Conservation (phyloP, 495 filamentous ascomycete genomes). For the Zalerion maritima region DNA sequence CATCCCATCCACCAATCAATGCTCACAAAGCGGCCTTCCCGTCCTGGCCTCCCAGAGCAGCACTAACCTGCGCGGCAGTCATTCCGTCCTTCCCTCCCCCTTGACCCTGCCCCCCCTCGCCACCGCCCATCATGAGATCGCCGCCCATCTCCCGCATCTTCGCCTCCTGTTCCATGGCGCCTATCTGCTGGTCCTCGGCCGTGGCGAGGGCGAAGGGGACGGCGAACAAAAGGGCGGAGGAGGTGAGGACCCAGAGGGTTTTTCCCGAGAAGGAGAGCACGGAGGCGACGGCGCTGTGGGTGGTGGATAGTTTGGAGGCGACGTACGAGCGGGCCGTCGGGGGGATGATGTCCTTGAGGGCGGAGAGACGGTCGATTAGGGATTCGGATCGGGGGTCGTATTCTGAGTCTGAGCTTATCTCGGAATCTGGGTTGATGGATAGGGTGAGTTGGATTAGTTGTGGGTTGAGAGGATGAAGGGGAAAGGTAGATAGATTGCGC, state of each 20-base stretch:
- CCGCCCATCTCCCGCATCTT: constrained; percentile 67
- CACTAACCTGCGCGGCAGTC: constrained; percentile 20
- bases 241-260: constrained; percentile 74
- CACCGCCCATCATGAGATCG: constrained; percentile 26
- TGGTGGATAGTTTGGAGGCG: constrained; percentile 39
- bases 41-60: constrained; percentile 17
- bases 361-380: constrained; percentile 64
- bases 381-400: constrained; percentile 41
- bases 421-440: constrained; percentile 36
- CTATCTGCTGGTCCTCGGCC: constrained; percentile 86
- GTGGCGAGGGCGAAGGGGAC: constrained; percentile 88
- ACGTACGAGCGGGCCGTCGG: constrained; percentile 63
- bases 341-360: constrained; percentile 84
- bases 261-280: constrained; percentile 60
- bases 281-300: constrained; percentile 41
- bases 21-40: constrained; percentile 20
- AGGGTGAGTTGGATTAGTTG: constrained; percentile 4
- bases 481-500: constrained; percentile 1
- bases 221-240: constrained; percentile 73
- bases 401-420: constrained; percentile 45
- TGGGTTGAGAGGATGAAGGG: neutral
- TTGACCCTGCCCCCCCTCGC: constrained; percentile 8
- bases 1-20: too few relatives aligned
- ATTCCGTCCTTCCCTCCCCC: constrained; percentile 9
- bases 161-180: constrained; percentile 95